phyloP scores from a whole-genome alignment of 805 yeast genomes.

The Teunomyces cretensis region DNA sequence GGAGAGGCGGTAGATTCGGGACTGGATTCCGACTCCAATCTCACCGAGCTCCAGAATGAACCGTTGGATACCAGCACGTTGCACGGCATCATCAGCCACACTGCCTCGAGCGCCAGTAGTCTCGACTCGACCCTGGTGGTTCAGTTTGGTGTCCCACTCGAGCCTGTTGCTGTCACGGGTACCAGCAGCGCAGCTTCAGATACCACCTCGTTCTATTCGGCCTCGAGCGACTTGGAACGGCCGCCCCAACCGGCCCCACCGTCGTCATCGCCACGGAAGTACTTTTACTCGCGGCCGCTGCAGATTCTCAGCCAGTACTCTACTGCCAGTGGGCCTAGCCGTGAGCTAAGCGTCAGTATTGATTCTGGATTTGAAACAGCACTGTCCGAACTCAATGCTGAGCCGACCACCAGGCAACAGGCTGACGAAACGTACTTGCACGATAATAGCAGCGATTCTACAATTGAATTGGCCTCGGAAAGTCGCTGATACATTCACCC shows the following conservation, averaged over 20 bases:
- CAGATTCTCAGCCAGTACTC: slow-evolving; percentile 23
- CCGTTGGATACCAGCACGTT: background rate
- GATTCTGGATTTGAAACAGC: slow-evolving; percentile 10
- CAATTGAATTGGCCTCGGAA: slow-evolving; percentile 1
- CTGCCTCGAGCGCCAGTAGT: background rate
- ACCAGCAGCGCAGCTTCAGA: slow-evolving; percentile 1
- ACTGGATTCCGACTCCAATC: background rate
- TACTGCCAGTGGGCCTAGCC: slow-evolving; percentile 1
- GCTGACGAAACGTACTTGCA: background rate
- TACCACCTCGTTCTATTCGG: slow-evolving; percentile 14
- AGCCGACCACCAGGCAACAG: background rate
- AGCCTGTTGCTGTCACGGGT: background rate
- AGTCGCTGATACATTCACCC: background rate
- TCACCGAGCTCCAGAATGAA: background rate
- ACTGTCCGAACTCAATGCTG: background rate
- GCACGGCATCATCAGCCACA: background rate
- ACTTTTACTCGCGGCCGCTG: slow-evolving; percentile 23
- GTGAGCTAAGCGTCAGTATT: slow-evolving; percentile 18
- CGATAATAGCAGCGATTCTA: slow-evolving; percentile 5
- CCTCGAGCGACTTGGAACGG: slow-evolving; percentile 7
- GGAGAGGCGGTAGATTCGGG: background rate
- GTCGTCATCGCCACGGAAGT: slow-evolving; percentile 9
- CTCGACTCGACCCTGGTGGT: background rate
- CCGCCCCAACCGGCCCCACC: slow-evolving; percentile 3
- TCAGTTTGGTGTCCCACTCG: background rate